phyloP scores from a whole-genome alignment of 176 grass and related monocot species.

The Carex littledalei region DNA sequence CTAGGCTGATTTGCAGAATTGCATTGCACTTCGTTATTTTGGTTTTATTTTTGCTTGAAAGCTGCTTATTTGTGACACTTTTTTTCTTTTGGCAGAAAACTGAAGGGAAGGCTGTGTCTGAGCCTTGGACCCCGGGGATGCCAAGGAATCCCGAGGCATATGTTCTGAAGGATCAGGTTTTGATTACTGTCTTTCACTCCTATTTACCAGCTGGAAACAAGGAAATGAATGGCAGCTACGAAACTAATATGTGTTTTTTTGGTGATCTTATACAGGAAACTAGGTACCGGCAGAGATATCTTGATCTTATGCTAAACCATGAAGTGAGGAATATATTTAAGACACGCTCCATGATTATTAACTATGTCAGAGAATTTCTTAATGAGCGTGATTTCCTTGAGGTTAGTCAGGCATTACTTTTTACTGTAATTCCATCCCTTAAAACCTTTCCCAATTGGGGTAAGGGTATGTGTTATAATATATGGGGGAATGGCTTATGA shows the following conservation, averaged over 20 bases:
- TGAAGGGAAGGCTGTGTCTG: slow-evolving; percentile 45
- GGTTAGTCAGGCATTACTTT: slow-evolving; percentile 22
- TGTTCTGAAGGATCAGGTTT: slow-evolving; percentile 94
- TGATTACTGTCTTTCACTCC: not conserved
- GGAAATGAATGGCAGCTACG: no score
- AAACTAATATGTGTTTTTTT: no score
- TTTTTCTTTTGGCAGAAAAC: slow-evolving; percentile 42
- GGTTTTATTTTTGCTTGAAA: not conserved
- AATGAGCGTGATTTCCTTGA: slow-evolving; percentile 81
- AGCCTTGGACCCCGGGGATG: slow-evolving; percentile 63
- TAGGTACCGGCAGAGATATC: slow-evolving; percentile 80
- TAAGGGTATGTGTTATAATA: not conserved
- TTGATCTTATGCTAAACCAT: slow-evolving; percentile 97
- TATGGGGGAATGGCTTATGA: not conserved
- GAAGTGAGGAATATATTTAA: slow-evolving; percentile 97
- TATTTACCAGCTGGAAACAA: not conserved
- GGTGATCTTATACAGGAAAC: slow-evolving; percentile 53
- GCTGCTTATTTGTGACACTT: no score
- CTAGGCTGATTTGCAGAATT: not conserved
- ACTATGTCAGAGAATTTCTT: slow-evolving; percentile 66
- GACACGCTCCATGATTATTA: slow-evolving; percentile 76
- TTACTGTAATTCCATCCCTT: not conserved
- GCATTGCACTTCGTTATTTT: not conserved
- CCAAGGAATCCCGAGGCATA: slow-evolving; percentile 84
- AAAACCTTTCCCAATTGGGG: not conserved